Percentiles rank a stretch among this genome's conserved stretches.
These are phyloP conservation scores for Talaromyces adpressus DNA, from an alignment of 495 filamentous ascomycete species.

Conservation along the genomic window DNA sequence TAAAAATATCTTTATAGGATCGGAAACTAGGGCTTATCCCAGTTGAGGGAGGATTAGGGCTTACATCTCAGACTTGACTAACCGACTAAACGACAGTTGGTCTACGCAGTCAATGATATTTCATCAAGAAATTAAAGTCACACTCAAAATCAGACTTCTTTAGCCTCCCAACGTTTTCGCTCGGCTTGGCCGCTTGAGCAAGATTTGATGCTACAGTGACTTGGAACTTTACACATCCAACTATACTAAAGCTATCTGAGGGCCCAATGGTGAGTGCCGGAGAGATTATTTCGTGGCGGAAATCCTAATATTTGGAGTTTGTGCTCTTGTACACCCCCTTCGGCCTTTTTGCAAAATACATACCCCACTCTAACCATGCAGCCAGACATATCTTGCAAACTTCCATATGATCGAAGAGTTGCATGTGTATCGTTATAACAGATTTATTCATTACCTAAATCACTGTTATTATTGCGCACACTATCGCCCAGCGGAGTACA, in stretches of 20 bases:
- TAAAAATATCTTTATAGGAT: neutral
- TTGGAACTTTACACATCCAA: neutral
- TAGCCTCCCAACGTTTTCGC: neutral
- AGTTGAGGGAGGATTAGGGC: neutral
- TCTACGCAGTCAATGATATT: constrained; percentile 1
- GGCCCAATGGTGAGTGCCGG: too few relatives aligned
- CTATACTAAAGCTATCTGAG: neutral
- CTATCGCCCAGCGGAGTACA: too few relatives aligned
- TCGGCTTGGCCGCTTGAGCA: neutral
- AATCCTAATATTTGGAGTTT: too few relatives aligned
- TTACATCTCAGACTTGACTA: neutral
- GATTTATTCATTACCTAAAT: too few relatives aligned
- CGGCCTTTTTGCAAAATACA: too few relatives aligned
- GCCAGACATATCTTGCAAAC: too few relatives aligned
- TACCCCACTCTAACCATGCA: too few relatives aligned
- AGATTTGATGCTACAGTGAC: constrained; percentile 2
- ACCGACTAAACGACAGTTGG: neutral
- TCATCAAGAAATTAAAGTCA: neutral
- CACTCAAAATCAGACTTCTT: neutral
- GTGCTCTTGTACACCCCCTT: too few relatives aligned
- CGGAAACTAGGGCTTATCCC: neutral
- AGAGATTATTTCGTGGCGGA: too few relatives aligned
- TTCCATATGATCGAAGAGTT: too few relatives aligned
- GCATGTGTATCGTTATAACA: too few relatives aligned
- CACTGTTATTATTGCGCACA: too few relatives aligned